phyloP scores from a whole-genome alignment of 805 yeast genomes.

The Wickerhamiella bombiphila region DNA sequence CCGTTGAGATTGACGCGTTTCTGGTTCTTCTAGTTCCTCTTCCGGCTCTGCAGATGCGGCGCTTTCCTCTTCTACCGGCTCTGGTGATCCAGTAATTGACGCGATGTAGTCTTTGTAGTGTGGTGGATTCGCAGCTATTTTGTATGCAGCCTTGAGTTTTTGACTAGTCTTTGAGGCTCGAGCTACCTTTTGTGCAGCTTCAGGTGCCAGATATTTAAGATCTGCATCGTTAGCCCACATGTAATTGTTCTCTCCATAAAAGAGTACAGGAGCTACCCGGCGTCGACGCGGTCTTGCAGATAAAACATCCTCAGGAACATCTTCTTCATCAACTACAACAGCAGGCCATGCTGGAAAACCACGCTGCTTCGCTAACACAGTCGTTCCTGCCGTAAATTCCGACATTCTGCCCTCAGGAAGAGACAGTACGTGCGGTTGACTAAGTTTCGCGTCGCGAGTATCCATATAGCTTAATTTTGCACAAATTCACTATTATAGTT shows the following conservation, averaged over 20 bases:
- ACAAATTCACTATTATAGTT: no score
- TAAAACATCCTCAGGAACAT: constrained; percentile 44
- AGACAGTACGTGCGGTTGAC: no score
- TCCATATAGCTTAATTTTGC: no score
- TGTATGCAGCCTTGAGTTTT: constrained; percentile 16
- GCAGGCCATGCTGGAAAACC: constrained; percentile 88
- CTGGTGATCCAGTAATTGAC: neutral
- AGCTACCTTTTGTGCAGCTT: constrained; percentile 12
- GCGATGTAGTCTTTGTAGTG: constrained; percentile 12
- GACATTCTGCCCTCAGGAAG: no score
- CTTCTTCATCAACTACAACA: constrained; percentile 45
- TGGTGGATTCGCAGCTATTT: constrained; percentile 16
- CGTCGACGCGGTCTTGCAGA: constrained; percentile 35
- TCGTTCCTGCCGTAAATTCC: constrained; percentile 34
- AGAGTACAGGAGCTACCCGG: constrained; percentile 36
- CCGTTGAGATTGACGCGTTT: constrained; percentile 15
- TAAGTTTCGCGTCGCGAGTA: no score
- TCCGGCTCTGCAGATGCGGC: constrained; percentile 43
- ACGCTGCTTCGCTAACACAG: constrained; percentile 60
- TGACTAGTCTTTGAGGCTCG: constrained; percentile 10
- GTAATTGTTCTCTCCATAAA: constrained; percentile 54
- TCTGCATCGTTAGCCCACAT: constrained; percentile 39
- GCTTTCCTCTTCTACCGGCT: neutral
- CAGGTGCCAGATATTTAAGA: constrained; percentile 9
- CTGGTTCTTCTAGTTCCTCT: constrained; percentile 33